Percentiles rank a stretch among this genome's conserved stretches.
Conservation (phyloP, 2,329 filamentous ascomycete species). For the Sphaerostilbella broomeana region DNA sequence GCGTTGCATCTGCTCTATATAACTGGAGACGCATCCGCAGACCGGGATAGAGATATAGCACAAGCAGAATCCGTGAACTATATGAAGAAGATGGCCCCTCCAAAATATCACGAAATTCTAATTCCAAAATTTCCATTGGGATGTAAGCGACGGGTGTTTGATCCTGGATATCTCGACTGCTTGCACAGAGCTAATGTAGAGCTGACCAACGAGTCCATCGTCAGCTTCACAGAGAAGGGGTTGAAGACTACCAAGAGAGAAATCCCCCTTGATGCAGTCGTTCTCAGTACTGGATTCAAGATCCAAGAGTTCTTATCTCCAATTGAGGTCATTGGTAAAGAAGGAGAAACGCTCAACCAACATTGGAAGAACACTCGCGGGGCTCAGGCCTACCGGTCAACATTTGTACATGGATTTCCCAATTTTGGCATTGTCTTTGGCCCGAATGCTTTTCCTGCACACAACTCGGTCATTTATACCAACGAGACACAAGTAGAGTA, state of each 20-base stretch:
- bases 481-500: background rate
- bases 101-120: constrained; percentile 54
- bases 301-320: constrained; percentile 48
- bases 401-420: constrained; percentile 52
- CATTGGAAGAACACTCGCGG: constrained; percentile 54
- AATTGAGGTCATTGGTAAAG: constrained; percentile 44
- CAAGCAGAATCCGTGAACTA: no score
- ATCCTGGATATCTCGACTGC: constrained; percentile 47
- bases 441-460: constrained; percentile 6
- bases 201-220: constrained; percentile 41
- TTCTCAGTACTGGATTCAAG: constrained; percentile 56
- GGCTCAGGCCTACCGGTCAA: constrained; percentile 53
- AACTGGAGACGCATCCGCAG: no score
- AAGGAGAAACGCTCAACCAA: constrained; percentile 43
- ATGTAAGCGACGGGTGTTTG: constrained; percentile 56
- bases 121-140: constrained; percentile 56
- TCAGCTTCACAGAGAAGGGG: constrained; percentile 37
- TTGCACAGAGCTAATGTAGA: constrained; percentile 43
- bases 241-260: constrained; percentile 30
- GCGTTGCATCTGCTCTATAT: no score
- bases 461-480: background rate
- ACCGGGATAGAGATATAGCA: no score
- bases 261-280: constrained; percentile 50
- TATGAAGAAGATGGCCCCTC: constrained; percentile 40
- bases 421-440: constrained; percentile 59